A percentile compares a stretch with the other conserved stretches of the same genome.
These are phyloP conservation scores for Anthracocystis setariae DNA, from an alignment of 1,284 basidiomycete genomes.

Conservation along the genomic window DNA sequence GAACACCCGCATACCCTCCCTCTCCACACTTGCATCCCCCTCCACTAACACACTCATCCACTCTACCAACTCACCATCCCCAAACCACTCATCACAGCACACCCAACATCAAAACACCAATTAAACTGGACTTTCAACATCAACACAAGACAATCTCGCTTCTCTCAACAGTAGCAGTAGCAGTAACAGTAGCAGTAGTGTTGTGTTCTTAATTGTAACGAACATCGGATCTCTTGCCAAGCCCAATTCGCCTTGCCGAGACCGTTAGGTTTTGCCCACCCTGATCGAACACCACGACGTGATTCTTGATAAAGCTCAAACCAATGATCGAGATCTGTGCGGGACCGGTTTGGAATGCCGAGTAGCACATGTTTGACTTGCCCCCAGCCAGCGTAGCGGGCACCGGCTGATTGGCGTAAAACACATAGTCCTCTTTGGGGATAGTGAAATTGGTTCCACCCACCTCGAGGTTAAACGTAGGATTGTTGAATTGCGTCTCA, in stretches of 20 bases:
- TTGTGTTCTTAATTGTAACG: slow-evolving; percentile 22
- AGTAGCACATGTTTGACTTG: slow-evolving; percentile 45
- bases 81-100: too few species aligned
- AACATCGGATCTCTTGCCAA: slow-evolving; percentile 42
- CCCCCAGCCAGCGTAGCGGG: slow-evolving; percentile 37
- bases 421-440: slow-evolving; percentile 52
- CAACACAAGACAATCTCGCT: background rate
- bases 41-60: too few species aligned
- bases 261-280: slow-evolving; percentile 36
- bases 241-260: slow-evolving; percentile 38
- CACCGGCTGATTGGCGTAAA: slow-evolving; percentile 53
- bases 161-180: too few species aligned
- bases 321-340: slow-evolving; percentile 50
- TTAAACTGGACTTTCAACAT: background rate
- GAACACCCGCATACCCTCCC: too few species aligned
- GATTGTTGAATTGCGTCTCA: slow-evolving; percentile 39
- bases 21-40: too few species aligned
- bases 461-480: slow-evolving; percentile 38
- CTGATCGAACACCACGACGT: slow-evolving; percentile 52
- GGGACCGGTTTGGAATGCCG: slow-evolving; percentile 51
- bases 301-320: slow-evolving; percentile 58
- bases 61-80: too few species aligned
- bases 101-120: too few species aligned
- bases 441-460: slow-evolving; percentile 45
- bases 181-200: background rate